phyloP scores from a whole-genome alignment of 73 alveolate genomes.

The Paramecium biaurelia region DNA sequence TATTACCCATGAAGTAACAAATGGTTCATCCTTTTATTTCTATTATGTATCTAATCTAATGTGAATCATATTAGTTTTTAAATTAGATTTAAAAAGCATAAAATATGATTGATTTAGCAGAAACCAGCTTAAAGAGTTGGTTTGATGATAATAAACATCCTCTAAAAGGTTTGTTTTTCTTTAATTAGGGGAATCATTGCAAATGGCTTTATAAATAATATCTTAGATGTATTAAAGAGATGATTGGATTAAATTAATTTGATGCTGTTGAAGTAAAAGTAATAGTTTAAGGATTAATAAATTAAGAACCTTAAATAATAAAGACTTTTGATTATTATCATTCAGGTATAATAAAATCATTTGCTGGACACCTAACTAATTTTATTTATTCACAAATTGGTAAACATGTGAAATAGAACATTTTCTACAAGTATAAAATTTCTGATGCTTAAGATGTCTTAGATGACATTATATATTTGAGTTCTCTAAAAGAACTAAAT shows the following conservation, averaged over 20 bases:
- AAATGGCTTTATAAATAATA: slow-evolving; percentile 7
- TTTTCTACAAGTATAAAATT: not conserved
- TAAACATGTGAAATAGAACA: not conserved
- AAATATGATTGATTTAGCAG: not conserved
- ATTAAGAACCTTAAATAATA: not conserved
- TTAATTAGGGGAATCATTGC: not conserved
- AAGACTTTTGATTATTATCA: slow-evolving; percentile 10
- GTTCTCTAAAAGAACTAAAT: not conserved
- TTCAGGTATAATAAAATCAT: not conserved
- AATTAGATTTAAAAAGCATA: not conserved
- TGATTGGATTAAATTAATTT: not conserved
- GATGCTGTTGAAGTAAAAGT: not conserved
- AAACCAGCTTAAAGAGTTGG: not conserved
- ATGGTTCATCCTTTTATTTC: not conserved
- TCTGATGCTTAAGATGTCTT: not conserved
- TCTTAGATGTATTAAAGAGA: not conserved
- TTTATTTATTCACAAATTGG: not conserved
- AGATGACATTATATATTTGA: not conserved
- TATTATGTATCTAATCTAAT: not conserved
- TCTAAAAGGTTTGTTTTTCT: slow-evolving; percentile 4
- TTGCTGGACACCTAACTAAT: not conserved
- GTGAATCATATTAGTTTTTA: not conserved
- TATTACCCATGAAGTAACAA: not conserved
- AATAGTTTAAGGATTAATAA: not conserved
- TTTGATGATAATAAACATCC: slow-evolving; percentile 24